phyloP scores from a whole-genome alignment of 225 moss, liverwort and hornwort species.

The Asterella californica region DNA sequence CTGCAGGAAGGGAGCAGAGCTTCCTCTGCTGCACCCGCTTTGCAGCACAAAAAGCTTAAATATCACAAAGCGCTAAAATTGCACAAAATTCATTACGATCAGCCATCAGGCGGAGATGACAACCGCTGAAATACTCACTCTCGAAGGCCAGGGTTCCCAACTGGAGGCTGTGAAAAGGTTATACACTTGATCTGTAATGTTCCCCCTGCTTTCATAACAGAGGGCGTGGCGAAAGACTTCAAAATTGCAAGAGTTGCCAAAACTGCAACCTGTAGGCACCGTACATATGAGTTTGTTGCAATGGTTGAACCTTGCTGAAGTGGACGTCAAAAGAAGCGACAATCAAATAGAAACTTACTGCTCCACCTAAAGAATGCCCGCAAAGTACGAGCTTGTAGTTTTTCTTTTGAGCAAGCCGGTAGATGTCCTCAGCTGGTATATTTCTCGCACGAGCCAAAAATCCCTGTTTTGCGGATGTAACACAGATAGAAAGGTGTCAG shows the following conservation, averaged over 20 bases:
- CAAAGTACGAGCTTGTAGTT: constrained; percentile 90
- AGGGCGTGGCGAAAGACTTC: constrained; percentile 65
- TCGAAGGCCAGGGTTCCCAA: constrained; percentile 91
- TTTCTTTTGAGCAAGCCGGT: constrained; percentile 84
- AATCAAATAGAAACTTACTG: constrained; percentile 47
- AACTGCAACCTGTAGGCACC: constrained; percentile 57
- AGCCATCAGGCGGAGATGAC: not conserved
- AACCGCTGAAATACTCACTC: constrained; percentile 42
- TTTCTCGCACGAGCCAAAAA: constrained; percentile 83
- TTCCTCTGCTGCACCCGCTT: not conserved
- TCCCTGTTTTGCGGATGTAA: constrained; percentile 35
- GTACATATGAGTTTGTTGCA: not conserved
- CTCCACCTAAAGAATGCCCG: constrained; percentile 99
- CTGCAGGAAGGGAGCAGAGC: not conserved
- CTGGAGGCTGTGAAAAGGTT: constrained; percentile 99
- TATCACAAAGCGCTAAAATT: not conserved
- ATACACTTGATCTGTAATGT: constrained; percentile 91
- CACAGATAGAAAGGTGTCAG: not conserved
- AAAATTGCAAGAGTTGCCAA: constrained; percentile 92
- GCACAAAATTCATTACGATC: not conserved
- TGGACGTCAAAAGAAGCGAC: constrained; percentile 3
- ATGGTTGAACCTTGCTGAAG: not conserved
- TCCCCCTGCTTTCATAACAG: constrained; percentile 66
- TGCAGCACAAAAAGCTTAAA: not conserved
- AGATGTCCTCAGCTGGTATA: constrained; percentile 89